Evolutionary conservation across 2,329 filamentous ascomycete genomes (phyloP), one percentile per base, ranked within the genome.

Genomic region (Cladosporium halotolerans): DNA sequence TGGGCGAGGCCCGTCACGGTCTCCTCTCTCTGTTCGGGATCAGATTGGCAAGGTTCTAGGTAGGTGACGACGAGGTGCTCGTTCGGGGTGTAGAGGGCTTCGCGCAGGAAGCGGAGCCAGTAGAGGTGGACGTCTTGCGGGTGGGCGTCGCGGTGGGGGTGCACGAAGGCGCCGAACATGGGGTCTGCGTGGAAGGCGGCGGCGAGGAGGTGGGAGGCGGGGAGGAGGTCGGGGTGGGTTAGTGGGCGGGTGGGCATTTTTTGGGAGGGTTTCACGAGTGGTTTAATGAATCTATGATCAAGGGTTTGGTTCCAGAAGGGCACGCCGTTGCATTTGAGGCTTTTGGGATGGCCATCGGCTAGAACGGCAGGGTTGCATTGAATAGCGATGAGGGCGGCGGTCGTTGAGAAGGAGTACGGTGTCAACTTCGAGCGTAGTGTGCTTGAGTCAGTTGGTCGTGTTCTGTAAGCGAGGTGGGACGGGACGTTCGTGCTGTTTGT

Each of bases 121-220:
- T 56, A 54, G 3, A 62, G 54, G 33, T 61, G 58, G 28, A 62
- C 45, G 43, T 66, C 62, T 28, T 60, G 55, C 9, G 63, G 63
- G 31, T 58, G 64, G 23, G 51, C 32, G 10, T 62, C 23, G 40
- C 58, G 44, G 8, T 60, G 46, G 1, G 63, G 62, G 41, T 66
- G 61, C 9, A 63, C 59, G n/a, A 57, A 14, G n/a, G 52, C 8
- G 18, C 62, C 63, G 43, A 62, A 60, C 14, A 64, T 48, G 6
- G 51, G 46, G 45, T 66, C 62, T 23, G 65, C 54, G 32, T 55
- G 45, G 52, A 64, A 66, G 36, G 63, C 63, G 47, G 44, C 45
- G 3, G 60, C 58, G 11, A 61, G 56, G 28, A 60, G 53, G 52
- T 58, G 56, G 7, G 62, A 54, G 31, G 62, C 58, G 34, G 62